A percentile compares a stretch with the other conserved stretches of the same genome.
Conservation (phyloP, 352 stramenopile species). For the Plasmopara viticola region DNA sequence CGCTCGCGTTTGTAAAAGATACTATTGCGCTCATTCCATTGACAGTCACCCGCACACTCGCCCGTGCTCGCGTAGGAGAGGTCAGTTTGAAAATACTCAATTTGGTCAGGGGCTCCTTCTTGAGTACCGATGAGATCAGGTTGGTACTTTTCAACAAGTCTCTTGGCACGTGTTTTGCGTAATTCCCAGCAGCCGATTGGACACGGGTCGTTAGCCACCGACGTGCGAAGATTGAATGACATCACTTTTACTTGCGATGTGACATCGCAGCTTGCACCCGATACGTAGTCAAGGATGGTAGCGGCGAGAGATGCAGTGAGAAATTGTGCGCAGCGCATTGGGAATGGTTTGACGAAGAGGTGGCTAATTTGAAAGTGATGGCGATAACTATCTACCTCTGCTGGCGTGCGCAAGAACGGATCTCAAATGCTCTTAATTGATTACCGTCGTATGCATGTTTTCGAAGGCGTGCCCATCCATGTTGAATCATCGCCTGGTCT, state of each 20-base stretch:
- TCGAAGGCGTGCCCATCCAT: too few relatives aligned
- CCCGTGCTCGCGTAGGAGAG: constrained; percentile 41
- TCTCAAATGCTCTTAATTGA: too few relatives aligned
- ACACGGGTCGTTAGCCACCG: constrained; percentile 53
- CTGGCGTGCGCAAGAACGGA: too few relatives aligned
- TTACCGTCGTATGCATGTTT: too few relatives aligned
- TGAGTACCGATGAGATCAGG: constrained; percentile 66
- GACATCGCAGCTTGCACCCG: constrained; percentile 4
- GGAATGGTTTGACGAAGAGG: not conserved
- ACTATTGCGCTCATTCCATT: constrained; percentile 56
- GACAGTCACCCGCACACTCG: constrained; percentile 51
- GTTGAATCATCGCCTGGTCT: too few relatives aligned
- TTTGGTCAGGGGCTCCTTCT: constrained; percentile 53
- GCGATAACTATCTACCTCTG: too few relatives aligned
- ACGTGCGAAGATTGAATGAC: constrained; percentile 70
- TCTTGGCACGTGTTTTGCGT: constrained; percentile 36
- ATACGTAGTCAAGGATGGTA: constrained; percentile 1
- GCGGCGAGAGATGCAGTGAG: not conserved
- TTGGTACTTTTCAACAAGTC: constrained; percentile 37
- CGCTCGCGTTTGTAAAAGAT: constrained; percentile 52
- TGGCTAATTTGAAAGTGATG: not conserved
- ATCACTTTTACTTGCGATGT: constrained; percentile 40
- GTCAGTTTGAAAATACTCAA: constrained; percentile 35
- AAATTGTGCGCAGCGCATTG: constrained; percentile 11
- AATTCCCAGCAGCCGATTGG: constrained; percentile 54